Evolutionary conservation across 2,329 filamentous ascomycete species (phyloP).

Genomic region (Trichothecium roseum): DNA sequence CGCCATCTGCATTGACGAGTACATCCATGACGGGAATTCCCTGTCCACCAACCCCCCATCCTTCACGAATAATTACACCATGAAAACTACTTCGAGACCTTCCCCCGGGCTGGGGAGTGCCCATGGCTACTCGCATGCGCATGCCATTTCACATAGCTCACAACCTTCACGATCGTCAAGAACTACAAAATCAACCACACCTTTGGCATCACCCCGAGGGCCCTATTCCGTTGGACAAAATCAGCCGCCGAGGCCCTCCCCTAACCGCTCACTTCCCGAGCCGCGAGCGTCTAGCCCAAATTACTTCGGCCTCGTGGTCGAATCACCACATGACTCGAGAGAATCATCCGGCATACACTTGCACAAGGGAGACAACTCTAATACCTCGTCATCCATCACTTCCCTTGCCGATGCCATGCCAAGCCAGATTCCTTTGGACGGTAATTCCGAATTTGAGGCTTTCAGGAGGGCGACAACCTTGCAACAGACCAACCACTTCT

Average conservation of each 20-base stretch:
- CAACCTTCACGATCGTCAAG: slow-evolving; percentile 9
- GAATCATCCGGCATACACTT: slow-evolving; percentile 45
- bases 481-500: slow-evolving; percentile 37
- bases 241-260: slow-evolving; percentile 40
- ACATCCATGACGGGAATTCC: slow-evolving; percentile 22
- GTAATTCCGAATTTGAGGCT: slow-evolving; percentile 73
- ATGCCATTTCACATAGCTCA: slow-evolving; percentile 30
- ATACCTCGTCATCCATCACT: slow-evolving; percentile 58
- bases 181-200: slow-evolving; percentile 32
- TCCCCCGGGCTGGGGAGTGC: slow-evolving; percentile 18
- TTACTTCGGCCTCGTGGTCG: slow-evolving; percentile 72
- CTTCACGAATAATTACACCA: slow-evolving; percentile 27
- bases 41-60: slow-evolving; percentile 11
- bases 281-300: slow-evolving; percentile 59
- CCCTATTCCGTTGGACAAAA: slow-evolving; percentile 45
- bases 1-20: neutral
- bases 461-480: slow-evolving; percentile 65
- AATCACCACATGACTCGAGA: slow-evolving; percentile 48
- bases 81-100: slow-evolving; percentile 33
- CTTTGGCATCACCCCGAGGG: slow-evolving; percentile 39
- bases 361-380: slow-evolving; percentile 64
- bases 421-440: slow-evolving; percentile 59
- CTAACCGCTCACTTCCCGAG: slow-evolving; percentile 21
- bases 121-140: slow-evolving; percentile 19
- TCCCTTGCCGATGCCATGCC: slow-evolving; percentile 61